Evolutionary conservation across 768 basidiomycete genomes (phyloP).

Genomic region (Inosperma sp.): DNA sequence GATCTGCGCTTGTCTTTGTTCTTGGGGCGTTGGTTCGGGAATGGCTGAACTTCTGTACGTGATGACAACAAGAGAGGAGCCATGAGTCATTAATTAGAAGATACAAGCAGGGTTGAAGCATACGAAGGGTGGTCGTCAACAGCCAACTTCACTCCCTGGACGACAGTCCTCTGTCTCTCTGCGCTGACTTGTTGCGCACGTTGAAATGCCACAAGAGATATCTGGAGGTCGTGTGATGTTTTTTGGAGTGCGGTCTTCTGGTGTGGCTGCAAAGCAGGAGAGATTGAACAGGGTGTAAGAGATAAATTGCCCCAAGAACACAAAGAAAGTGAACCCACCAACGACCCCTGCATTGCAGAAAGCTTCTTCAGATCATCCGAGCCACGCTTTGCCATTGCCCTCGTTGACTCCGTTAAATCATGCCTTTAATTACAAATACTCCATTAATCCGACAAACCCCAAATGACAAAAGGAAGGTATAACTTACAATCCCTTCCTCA

Average conservation of each 20-base stretch:
- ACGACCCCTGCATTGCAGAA: constrained; percentile 55
- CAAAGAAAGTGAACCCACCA: constrained; percentile 40
- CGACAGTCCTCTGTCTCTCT: constrained; percentile 83
- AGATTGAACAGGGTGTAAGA: not conserved
- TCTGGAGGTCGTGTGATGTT: constrained; percentile 88
- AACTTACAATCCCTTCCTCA: constrained; percentile 82
- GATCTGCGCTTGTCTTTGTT: constrained; percentile 65
- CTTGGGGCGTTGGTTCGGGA: constrained; percentile 39
- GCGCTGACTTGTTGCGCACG: constrained; percentile 86
- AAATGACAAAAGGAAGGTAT: not conserved
- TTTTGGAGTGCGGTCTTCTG: constrained; percentile 85
- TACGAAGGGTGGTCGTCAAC: constrained; percentile 66
- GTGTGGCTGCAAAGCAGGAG: constrained; percentile 48
- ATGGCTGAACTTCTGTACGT: constrained; percentile 29
- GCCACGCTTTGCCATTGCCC: constrained; percentile 91
- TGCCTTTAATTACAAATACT: constrained; percentile 47
- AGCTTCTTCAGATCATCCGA: constrained; percentile 92
- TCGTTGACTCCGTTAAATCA: constrained; percentile 90
- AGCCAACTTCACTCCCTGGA: constrained; percentile 78
- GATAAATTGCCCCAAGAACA: not conserved
- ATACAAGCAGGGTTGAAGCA: constrained; percentile 20
- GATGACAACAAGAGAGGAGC: constrained; percentile 5
- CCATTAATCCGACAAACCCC: not conserved
- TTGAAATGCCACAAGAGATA: constrained; percentile 89
- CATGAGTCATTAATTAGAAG: not conserved